phyloP scores from a whole-genome alignment of 2,329 filamentous ascomycete genomes.

The Herpotrichia juniperi region DNA sequence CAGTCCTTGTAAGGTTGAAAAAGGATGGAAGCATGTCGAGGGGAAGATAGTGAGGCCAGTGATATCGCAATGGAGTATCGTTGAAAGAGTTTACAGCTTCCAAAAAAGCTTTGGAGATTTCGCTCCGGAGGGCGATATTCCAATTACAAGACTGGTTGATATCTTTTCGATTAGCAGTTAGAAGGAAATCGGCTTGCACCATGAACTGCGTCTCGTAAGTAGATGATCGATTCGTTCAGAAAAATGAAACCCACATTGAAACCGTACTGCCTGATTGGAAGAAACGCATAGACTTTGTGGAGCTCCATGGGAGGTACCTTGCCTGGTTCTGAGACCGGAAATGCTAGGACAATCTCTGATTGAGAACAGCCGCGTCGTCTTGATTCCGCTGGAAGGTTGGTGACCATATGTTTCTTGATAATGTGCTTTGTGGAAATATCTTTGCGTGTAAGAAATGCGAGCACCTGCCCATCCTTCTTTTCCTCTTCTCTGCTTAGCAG shows the following conservation, averaged over 20 bases:
- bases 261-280: not conserved
- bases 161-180: not conserved
- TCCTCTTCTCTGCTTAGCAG: too few species aligned
- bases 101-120: not conserved
- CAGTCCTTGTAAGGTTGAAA: too few species aligned
- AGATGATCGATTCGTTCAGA: not conserved
- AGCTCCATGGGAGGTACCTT: not conserved
- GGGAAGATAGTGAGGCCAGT: not conserved
- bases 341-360: not conserved
- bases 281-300: not conserved
- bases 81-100: not conserved
- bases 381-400: not conserved
- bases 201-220: not conserved
- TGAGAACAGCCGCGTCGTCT: not conserved
- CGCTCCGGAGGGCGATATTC: not conserved
- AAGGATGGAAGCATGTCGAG: not conserved
- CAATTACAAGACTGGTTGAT: not conserved
- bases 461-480: too few species aligned
- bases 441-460: too few species aligned
- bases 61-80: not conserved
- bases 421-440: too few species aligned
- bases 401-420: not conserved
- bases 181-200: not conserved
- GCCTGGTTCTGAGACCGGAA: not conserved
- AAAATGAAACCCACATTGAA: not conserved